Percentiles rank a stretch among this genome's conserved stretches.
These are phyloP conservation scores for Plasmodiophora brassicae DNA, from an alignment of 208 protist genomes.

Conservation along the genomic window DNA sequence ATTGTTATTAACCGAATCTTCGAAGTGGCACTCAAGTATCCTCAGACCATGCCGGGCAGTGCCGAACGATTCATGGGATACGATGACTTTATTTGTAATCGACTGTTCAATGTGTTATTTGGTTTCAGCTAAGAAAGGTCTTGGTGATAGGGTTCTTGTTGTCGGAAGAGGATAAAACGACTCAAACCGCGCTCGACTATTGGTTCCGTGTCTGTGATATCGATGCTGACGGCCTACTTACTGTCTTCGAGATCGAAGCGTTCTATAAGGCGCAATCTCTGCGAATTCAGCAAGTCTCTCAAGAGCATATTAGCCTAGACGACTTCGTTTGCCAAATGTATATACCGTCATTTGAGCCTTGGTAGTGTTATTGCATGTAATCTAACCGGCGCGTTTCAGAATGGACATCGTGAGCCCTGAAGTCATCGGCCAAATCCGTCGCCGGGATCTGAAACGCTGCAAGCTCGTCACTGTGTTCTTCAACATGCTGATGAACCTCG, in stretches of 20 bases:
- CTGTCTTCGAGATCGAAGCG: not conserved
- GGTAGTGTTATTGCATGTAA: too few relatives aligned
- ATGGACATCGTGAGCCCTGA: conserved; percentile 31
- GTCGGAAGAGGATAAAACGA: conserved; percentile 34
- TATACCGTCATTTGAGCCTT: not conserved
- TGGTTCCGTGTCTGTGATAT: conserved; percentile 33
- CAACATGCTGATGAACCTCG: conserved; percentile 32
- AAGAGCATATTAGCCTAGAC: not conserved
- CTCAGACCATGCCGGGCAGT: not conserved
- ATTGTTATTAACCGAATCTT: not conserved
- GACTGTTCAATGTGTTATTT: not conserved
- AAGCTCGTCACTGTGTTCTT: conserved; percentile 36
- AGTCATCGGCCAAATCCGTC: not conserved
- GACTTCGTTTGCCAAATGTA: conserved; percentile 29
- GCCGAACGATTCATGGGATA: conserved; percentile 27
- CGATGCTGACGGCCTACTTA: conserved; percentile 21
- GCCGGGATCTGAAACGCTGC: not conserved
- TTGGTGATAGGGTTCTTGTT: not conserved
- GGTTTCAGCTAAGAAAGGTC: too few relatives aligned
- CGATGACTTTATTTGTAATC: conserved; percentile 30
- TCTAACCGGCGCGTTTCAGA: not conserved
- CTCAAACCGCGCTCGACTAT: not conserved
- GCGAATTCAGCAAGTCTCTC: not conserved
- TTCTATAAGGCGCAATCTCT: not conserved
- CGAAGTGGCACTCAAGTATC: not conserved